These are phyloP conservation scores for Casaregolazyma lundiana DNA, from an alignment of 1,139 yeast genomes.

Conservation along the genomic window DNA sequence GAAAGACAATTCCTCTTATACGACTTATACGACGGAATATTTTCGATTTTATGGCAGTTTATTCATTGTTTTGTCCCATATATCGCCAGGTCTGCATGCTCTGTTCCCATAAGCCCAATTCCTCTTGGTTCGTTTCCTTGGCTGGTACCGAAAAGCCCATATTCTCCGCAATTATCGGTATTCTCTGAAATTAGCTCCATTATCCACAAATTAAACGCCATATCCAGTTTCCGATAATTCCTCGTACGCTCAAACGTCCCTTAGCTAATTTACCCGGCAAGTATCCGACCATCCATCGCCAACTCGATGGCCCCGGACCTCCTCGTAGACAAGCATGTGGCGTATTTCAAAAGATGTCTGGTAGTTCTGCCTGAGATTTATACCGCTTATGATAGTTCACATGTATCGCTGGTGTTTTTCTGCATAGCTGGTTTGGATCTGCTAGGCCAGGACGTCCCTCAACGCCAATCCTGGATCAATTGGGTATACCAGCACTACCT, in stretches of 20 bases:
- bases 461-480: conserved; percentile 35
- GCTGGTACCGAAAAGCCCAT: too few relatives aligned
- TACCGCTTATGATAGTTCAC: conserved; percentile 52
- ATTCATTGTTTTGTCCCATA: too few relatives aligned
- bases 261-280: background rate
- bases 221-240: background rate
- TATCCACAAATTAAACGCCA: too few relatives aligned
- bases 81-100: too few relatives aligned
- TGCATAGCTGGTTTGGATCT: conserved; percentile 59
- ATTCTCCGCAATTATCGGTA: too few relatives aligned
- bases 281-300: background rate
- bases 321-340: conserved; percentile 17
- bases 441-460: conserved; percentile 34
- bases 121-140: too few relatives aligned
- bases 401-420: conserved; percentile 61
- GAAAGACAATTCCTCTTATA: too few relatives aligned
- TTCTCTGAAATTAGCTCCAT: too few relatives aligned
- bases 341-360: conserved; percentile 33
- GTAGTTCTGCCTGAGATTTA: conserved; percentile 33
- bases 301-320: background rate
- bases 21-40: too few relatives aligned
- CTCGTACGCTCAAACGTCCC: background rate
- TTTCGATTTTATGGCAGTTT: too few relatives aligned
- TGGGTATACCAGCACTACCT: conserved; percentile 49
- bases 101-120: too few relatives aligned